phyloP scores from a whole-genome alignment of 768 basidiomycete species.

The Kockovaella imperatae region DNA sequence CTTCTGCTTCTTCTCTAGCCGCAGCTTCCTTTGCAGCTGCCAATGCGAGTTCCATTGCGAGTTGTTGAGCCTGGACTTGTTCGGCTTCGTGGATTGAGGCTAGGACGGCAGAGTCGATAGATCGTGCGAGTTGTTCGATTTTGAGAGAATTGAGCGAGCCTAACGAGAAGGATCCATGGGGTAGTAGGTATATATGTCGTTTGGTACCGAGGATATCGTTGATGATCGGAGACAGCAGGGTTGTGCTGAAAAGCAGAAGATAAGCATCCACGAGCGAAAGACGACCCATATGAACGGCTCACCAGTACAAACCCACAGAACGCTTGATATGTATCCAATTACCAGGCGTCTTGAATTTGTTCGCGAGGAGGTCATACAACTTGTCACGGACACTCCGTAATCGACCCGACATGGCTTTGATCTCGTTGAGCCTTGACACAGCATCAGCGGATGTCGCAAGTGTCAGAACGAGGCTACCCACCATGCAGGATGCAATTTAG shows the following conservation, averaged over 20 bases:
- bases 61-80: conserved; percentile 21
- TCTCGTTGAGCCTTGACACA: conserved; percentile 60
- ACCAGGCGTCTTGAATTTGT: conserved; percentile 80
- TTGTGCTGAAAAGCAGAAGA: conserved; percentile 23
- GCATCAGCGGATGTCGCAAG: neutral
- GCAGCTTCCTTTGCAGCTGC: conserved; percentile 27
- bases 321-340: conserved; percentile 91
- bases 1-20: conserved; percentile 30
- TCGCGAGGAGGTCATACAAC: conserved; percentile 66
- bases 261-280: no score
- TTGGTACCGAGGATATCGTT: conserved; percentile 24
- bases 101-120: conserved; percentile 35
- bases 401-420: conserved; percentile 90
- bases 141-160: conserved; percentile 39
- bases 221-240: conserved; percentile 25
- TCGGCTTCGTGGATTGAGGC: conserved; percentile 26
- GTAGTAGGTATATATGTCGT: conserved; percentile 39
- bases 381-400: conserved; percentile 88
- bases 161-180: conserved; percentile 41
- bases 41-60: conserved; percentile 31
- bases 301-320: conserved; percentile 99
- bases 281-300: conserved; percentile 20
- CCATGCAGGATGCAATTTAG: conserved; percentile 76
- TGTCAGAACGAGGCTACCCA: conserved; percentile 43
- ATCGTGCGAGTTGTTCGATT: conserved; percentile 33